Evolutionary conservation across 2,329 filamentous ascomycete genomes (phyloP).

Genomic region (Microcyclosporella mali): DNA sequence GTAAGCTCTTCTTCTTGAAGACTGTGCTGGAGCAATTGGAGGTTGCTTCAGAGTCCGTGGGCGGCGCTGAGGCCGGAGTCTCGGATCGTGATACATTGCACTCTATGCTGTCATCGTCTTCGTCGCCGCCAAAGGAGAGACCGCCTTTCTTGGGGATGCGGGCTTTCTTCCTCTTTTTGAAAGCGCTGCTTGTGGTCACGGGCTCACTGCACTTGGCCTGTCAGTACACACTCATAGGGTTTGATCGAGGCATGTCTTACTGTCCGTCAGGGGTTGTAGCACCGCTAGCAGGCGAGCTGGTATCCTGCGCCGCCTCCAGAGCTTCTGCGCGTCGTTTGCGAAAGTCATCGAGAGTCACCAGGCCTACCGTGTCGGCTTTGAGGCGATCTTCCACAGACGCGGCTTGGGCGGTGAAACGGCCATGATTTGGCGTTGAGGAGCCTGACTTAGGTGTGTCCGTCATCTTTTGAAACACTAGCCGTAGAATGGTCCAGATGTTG

Average conservation of each 20-base stretch:
- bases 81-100: constrained; percentile 1
- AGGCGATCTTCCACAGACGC: constrained; percentile 73
- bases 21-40: constrained; percentile 5
- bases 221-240: constrained; percentile 39
- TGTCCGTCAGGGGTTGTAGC: constrained; percentile 52
- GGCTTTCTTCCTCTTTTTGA: constrained; percentile 53
- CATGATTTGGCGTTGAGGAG: constrained; percentile 18
- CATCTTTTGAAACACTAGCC: too few species aligned
- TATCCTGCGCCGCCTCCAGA: constrained; percentile 71
- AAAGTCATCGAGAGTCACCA: constrained; percentile 88
- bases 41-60: constrained; percentile 16
- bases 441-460: constrained; percentile 16
- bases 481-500: too few species aligned
- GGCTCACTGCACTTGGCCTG: constrained; percentile 51
- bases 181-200: constrained; percentile 39
- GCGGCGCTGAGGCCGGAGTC: neutral
- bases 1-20: constrained; percentile 44
- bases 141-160: constrained; percentile 49
- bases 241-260: constrained; percentile 44
- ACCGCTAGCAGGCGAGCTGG: constrained; percentile 49
- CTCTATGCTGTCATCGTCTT: constrained; percentile 50
- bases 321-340: constrained; percentile 92
- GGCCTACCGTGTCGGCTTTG: constrained; percentile 80
- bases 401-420: constrained; percentile 69
- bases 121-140: constrained; percentile 65